A percentile compares a stretch with the other conserved stretches of the same genome.
Evolutionary conservation across 2,329 filamentous ascomycete genomes (phyloP).

Genomic region (Diaporthe humulicola): DNA sequence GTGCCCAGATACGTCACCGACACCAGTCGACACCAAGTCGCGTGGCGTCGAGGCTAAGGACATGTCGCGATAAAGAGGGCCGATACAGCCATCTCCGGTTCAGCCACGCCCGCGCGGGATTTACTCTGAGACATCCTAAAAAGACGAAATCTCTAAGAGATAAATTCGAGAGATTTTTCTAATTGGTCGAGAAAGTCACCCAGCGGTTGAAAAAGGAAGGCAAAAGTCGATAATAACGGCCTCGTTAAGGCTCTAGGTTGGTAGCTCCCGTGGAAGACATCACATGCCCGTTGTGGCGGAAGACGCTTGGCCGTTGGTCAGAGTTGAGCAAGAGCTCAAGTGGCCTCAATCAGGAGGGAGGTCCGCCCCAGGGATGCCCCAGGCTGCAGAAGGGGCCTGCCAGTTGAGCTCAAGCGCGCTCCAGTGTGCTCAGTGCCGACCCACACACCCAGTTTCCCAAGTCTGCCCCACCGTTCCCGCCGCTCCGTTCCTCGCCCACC

Average conservation of each 20-base stretch:
- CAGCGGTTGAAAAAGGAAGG: conserved; percentile 19
- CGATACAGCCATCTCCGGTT: conserved; percentile 1
- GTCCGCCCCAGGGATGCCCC: not conserved
- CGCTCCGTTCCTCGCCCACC: conserved; percentile 34
- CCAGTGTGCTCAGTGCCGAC: not conserved
- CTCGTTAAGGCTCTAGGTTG: not conserved
- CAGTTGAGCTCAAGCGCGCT: not conserved
- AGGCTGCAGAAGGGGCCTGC: not conserved
- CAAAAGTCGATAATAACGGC: not conserved
- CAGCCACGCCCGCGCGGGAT: conserved; percentile 13
- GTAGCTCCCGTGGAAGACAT: conserved; percentile 23
- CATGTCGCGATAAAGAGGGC: not conserved
- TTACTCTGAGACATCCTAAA: not conserved
- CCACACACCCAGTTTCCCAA: not conserved
- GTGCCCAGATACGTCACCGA: conserved; percentile 1
- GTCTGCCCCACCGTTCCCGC: conserved; percentile 36
- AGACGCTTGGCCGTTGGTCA: conserved; percentile 21
- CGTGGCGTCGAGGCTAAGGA: conserved; percentile 12
- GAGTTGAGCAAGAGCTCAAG: not conserved
- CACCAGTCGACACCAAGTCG: not conserved
- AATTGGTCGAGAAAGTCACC: not conserved
- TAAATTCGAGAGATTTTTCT: conserved; percentile 19
- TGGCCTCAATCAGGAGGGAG: conserved; percentile 9
- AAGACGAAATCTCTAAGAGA: not conserved
- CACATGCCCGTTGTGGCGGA: conserved; percentile 30